Evolutionary conservation across 768 basidiomycete genomes (phyloP).

Genomic region (Rhizopogon vulgaris): DNA sequence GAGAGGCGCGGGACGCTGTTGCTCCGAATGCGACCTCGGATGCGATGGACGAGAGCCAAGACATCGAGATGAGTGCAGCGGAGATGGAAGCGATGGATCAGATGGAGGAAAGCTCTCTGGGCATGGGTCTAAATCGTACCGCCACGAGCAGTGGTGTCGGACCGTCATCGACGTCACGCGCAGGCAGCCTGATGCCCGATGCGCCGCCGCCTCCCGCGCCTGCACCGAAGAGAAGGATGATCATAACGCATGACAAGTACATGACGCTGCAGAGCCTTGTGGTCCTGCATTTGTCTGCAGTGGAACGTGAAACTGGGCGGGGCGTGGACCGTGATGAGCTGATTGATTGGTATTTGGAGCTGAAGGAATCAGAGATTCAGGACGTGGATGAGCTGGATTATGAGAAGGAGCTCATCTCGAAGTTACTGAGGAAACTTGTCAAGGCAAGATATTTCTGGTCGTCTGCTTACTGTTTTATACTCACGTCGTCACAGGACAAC

Average conservation of each 20-base stretch:
- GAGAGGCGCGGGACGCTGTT: conserved; percentile 28
- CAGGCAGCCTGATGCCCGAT: conserved; percentile 21
- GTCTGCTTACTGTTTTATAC: conserved; percentile 10
- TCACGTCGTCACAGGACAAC: conserved; percentile 51
- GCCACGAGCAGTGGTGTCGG: conserved; percentile 28
- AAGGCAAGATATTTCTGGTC: conserved; percentile 48
- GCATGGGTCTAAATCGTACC: conserved; percentile 29
- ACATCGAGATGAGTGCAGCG: conserved; percentile 59
- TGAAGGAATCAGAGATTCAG: conserved; percentile 76
- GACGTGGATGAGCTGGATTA: conserved; percentile 85
- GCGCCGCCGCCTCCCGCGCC: conserved; percentile 31
- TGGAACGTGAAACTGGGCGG: conserved; percentile 67
- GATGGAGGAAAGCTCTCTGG: conserved; percentile 42
- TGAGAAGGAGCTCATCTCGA: conserved; percentile 84
- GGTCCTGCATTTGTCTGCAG: conserved; percentile 71
- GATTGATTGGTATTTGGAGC: conserved; percentile 95
- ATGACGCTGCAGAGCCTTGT: conserved; percentile 85
- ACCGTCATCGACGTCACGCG: conserved; percentile 27
- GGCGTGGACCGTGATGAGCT: conserved; percentile 89
- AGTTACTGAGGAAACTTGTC: conserved; percentile 83
- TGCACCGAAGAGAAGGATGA: conserved; percentile 66
- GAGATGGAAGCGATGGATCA: conserved; percentile 50
- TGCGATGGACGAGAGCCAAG: conserved; percentile 46
- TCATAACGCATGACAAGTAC: conserved; percentile 96
- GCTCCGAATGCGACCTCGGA: conserved; percentile 29